Base-by-base conservation (phyloP, 495 filamentous ascomycete species). In the Polyplosphaeria fusca region DNA sequence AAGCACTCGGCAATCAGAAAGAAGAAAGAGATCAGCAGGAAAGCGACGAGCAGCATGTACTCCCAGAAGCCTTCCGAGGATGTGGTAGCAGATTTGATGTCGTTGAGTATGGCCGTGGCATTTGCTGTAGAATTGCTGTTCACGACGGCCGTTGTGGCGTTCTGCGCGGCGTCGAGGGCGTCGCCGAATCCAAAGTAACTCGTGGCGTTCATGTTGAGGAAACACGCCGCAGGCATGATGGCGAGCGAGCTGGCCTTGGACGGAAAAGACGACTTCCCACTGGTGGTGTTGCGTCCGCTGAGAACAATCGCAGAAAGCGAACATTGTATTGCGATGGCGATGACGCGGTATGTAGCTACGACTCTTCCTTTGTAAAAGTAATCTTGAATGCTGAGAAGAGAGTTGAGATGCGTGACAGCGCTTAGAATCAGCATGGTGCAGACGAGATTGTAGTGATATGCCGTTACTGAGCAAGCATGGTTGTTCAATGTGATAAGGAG, bases 401-500 rank as follows among this genome's bases (percentile, higher is more conserved):
- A 30, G 23, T 49, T 49, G 19, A 49, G 22, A 42, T 57, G 54
- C 2, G 45, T 50, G 35, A 49, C 32, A 27, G 35, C 46, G 14
- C 44, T 26, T 27, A 57, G 37, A 3, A 57, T n/a, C 2, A 57
- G 32, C 54, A 57, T 42, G 13, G 7, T 49, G 37, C 54, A 57
- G 27, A 57, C 54, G 5, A 57, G 35, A 19, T 57, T 57, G 37
- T 57, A 57, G 19, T 57, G 54, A 19, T 57, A 57, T 13, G 38
- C 54, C 2, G 54, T 49, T 16, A 57, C 41, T 4, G 37, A 27
- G 38, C 54, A 57, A 24, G 44, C 46, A 27, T 57, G 35, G 13
- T 20, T 18, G 35, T 49, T 47, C 3, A 47, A 49, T 20, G 44
- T 26, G 4, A 50, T 26, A 12, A 40, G 27, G 12, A 57, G 30